Evolutionary conservation across 805 yeast species (phyloP).

Genomic region (Barnettozyma salicaria): DNA sequence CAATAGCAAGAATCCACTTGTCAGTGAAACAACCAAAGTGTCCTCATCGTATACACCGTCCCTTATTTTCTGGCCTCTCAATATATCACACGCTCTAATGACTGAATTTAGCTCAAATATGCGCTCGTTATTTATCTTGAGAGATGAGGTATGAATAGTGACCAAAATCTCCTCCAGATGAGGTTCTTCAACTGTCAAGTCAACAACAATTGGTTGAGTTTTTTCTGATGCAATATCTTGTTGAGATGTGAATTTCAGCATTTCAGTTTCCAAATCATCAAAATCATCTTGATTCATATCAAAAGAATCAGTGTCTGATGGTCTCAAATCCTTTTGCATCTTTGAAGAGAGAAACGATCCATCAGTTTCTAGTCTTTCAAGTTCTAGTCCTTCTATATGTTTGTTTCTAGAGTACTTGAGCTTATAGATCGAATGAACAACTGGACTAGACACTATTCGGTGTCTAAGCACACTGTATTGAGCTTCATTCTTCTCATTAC

Average conservation of each 20-base stretch:
- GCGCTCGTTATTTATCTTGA: conserved; percentile 13
- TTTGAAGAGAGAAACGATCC: conserved; percentile 11
- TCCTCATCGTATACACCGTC: conserved; percentile 26
- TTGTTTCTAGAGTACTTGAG: conserved; percentile 21
- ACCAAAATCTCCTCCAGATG: conserved; percentile 14
- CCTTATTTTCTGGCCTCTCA: conserved; percentile 15
- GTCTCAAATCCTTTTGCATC: conserved; percentile 24
- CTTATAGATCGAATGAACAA: conserved; percentile 31
- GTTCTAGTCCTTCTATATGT: conserved; percentile 17
- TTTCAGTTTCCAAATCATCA: conserved; percentile 19
- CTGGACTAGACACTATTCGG: conserved; percentile 38
- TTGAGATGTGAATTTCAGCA: conserved; percentile 15
- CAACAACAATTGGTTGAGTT: conserved; percentile 4
- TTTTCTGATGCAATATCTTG: neutral
- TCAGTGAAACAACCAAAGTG: conserved; percentile 33
- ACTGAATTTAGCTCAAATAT: conserved; percentile 10
- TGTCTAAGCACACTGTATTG: conserved; percentile 27
- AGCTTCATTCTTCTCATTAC: conserved; percentile 3
- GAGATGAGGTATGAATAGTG: conserved; percentile 13
- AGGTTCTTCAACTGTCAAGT: conserved; percentile 7
- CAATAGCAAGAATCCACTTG: conserved; percentile 35
- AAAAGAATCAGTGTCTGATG: conserved; percentile 20
- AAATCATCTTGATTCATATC: conserved; percentile 18
- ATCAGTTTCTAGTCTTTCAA: conserved; percentile 9
- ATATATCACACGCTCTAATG: conserved; percentile 16